Base-by-base conservation (phyloP, 495 filamentous ascomycete genomes). In the Hypomontagnella monticulosa region DNA sequence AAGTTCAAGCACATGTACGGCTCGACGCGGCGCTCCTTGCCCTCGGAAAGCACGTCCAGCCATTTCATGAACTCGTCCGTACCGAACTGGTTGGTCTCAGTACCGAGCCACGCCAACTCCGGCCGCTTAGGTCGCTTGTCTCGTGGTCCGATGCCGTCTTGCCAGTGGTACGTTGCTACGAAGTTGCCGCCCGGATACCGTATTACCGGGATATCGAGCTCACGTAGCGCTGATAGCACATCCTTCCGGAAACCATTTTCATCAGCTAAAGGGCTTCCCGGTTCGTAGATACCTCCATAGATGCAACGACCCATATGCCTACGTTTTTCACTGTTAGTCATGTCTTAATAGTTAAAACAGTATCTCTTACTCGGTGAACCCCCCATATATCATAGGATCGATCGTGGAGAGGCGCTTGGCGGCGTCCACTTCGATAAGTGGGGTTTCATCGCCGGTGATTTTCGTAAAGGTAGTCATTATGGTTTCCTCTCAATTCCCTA, bases 221-320 rank as follows among this genome's bases (percentile, higher is more conserved):
- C 89, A 66, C 85, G 84, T 52, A 93, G 75, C 6, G 88, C 85
- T 50, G 83, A 81, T 20, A 93, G 80, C 12, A 93, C 90, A 74
- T 93, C 90, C 62, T 82, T 91, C 12, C 90, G 85, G 74, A 91
- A 93, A 11, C 90, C 90, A 69, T 91, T 81, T 55, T 86, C 80
- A 62, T 93, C 91, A 2, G 88, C 87, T n/a, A 91, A 78, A 0
- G 84, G 77, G 71, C 85, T 91, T 10, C 78, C 81, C 1, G 89
- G 90, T 59, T 92, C 90, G 75, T 92, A 93, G 70, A 93, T 90
- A 58, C 91, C 91, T 55, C 90, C 90, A 72, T 93, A 93, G 74
- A 93, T 91, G 76, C 90, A 93, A 41, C 91, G 84, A 42, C 90
- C 91, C 89, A 91, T 92, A 67, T 93, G 90, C 71, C 89, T 91